phyloP scores from a whole-genome alignment of 1,284 basidiomycete species.

The Neolentinus lepideus region DNA sequence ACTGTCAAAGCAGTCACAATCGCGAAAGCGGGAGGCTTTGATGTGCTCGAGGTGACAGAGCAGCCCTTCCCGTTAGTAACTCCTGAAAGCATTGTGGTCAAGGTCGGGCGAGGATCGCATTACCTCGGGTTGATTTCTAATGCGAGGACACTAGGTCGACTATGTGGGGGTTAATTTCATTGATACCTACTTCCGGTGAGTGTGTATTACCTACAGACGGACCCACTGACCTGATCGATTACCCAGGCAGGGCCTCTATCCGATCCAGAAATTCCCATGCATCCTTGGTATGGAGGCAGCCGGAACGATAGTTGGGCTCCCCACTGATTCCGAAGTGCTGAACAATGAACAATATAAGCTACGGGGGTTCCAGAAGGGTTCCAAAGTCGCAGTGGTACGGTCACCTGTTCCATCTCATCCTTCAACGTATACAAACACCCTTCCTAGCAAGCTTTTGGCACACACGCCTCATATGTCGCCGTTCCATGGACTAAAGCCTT shows the following conservation, averaged over 20 bases:
- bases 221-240: background rate
- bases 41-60: slow-evolving; percentile 67
- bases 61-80: slow-evolving; percentile 54
- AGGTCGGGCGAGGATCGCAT: slow-evolving; percentile 35
- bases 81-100: slow-evolving; percentile 69
- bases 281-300: slow-evolving; percentile 75
- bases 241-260: slow-evolving; percentile 52
- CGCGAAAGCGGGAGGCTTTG: slow-evolving; percentile 60
- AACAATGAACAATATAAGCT: slow-evolving; percentile 52
- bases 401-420: background rate
- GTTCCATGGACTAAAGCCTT: slow-evolving; percentile 59
- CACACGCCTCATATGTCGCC: slow-evolving; percentile 74
- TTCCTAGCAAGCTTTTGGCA: slow-evolving; percentile 24
- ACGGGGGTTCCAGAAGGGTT: slow-evolving; percentile 51
- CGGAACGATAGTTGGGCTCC: slow-evolving; percentile 70
- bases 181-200: slow-evolving; percentile 70
- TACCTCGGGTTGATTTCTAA: slow-evolving; percentile 1
- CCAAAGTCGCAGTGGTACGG: slow-evolving; percentile 57
- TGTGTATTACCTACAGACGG: background rate
- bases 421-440: background rate
- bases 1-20: slow-evolving; percentile 51
- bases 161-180: slow-evolving; percentile 85
- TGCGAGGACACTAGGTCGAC: slow-evolving; percentile 34
- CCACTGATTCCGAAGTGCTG: slow-evolving; percentile 49
- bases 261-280: slow-evolving; percentile 56